Evolutionary conservation across 2,329 filamentous ascomycete genomes (phyloP), one percentile per base, ranked within the genome.

Genomic region (Fusarium sp.): DNA sequence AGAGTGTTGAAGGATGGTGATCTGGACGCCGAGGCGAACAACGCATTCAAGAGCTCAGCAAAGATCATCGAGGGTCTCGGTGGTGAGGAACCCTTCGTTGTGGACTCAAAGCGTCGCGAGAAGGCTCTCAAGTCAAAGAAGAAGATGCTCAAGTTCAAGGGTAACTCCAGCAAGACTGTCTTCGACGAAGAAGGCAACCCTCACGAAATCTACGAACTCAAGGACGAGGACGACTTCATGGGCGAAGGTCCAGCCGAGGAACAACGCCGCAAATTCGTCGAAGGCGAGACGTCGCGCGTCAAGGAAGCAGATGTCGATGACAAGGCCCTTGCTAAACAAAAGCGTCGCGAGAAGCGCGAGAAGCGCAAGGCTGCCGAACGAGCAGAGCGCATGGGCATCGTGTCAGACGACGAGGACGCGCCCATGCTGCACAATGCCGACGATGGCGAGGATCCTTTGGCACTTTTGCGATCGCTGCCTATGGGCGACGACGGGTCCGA

Each of bases 111-210:
- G 80, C 93, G 96, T 25, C 91, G 94, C 72, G 95, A 97, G 81
- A 98, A 98, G 83, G 87, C 97, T n/a, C 88, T 98, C 70, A 91
- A 91, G 76, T 97, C 93, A 21, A 98, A 98, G 85, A 97, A 97
- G 86, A 92, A 97, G 80, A 88, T 98, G 70, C 87, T 93, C 77
- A 96, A 97, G 78, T 92, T 93, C 84, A 97, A 94, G 84, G 93
- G 93, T 76, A 92, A 91, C 77, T 92, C 93, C 14, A 90, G 88
- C 42, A 97, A 96, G 78, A 83, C 98, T 10, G 86, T 98, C 7
- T 99, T 95, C 78, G 95, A 98, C 81, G 94, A 97, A 49, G 93
- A 98, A 31, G 95, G 94, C 72, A 90, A 92, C 66, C 86, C 94
- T 5, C 94, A 96, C 79, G 88, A 92, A 67, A 79, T 97, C 16